phyloP scores from a whole-genome alignment of 345 rosid species.

The Arabis alpina region DNA sequence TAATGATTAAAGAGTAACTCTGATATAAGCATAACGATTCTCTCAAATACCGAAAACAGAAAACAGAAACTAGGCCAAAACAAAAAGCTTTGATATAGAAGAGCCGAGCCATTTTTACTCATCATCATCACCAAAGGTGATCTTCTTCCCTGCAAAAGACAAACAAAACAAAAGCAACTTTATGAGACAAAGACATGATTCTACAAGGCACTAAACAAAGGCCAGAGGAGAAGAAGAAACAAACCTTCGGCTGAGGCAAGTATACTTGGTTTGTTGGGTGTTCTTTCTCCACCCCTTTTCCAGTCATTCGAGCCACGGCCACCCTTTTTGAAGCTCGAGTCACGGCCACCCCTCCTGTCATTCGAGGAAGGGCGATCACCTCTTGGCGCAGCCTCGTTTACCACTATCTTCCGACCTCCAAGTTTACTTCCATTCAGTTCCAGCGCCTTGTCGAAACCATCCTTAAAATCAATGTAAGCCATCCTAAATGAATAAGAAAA shows the following conservation, averaged over 20 bases:
- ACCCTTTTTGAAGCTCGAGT: too few relatives aligned
- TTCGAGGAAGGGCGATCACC: conserved; percentile 25
- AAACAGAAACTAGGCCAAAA: not conserved
- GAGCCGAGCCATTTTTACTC: conserved; percentile 16
- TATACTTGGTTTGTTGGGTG: conserved; percentile 50
- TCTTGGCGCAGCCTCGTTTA: conserved; percentile 65
- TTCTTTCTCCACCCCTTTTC: conserved; percentile 7
- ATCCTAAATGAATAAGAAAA: conserved; percentile 48
- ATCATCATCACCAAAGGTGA: conserved; percentile 37
- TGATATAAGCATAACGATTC: not conserved
- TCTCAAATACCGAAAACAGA: not conserved
- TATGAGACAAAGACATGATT: not conserved
- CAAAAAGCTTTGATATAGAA: not conserved
- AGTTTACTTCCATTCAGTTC: conserved; percentile 60
- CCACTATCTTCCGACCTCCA: conserved; percentile 48
- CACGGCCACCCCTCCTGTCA: conserved; percentile 23
- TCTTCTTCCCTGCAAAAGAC: conserved; percentile 46
- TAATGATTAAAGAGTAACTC: not conserved
- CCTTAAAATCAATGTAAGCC: conserved; percentile 68
- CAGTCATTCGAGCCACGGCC: not conserved
- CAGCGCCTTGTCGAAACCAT: conserved; percentile 58
- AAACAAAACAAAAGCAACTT: conserved; percentile 15
- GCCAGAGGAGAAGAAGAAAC: conserved; percentile 2
- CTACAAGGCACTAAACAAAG: conserved; percentile 1
- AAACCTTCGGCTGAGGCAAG: conserved; percentile 37